phyloP scores from a whole-genome alignment of 208 protist species.

The Leishmania guyanensis region DNA sequence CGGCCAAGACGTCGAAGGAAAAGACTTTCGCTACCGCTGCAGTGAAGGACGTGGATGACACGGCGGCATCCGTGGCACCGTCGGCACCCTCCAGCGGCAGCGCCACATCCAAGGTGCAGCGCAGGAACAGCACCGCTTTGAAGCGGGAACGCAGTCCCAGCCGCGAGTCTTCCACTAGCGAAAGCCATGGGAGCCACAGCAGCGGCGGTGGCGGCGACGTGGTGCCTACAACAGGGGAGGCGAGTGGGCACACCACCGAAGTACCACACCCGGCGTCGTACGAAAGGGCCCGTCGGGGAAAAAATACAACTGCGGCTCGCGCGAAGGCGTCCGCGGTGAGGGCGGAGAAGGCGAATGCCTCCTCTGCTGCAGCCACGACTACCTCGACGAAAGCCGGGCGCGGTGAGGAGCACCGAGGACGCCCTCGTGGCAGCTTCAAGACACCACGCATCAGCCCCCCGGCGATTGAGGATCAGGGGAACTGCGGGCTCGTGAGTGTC shows the following conservation, averaged over 20 bases:
- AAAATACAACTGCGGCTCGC: background rate
- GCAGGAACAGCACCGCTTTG: background rate
- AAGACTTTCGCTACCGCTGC: background rate
- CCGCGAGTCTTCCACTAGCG: background rate
- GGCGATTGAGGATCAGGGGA: background rate
- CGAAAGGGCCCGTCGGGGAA: background rate
- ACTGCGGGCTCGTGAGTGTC: background rate
- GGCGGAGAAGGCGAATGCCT: background rate
- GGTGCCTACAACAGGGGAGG: background rate
- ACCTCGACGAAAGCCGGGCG: conserved; percentile 6
- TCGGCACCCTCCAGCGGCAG: background rate
- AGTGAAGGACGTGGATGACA: background rate
- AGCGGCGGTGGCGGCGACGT: background rate
- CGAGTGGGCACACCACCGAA: background rate
- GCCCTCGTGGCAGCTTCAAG: conserved; percentile 28
- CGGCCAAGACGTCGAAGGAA: background rate
- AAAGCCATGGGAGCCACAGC: conserved; percentile 4
- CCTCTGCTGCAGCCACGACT: background rate
- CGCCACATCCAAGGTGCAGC: background rate
- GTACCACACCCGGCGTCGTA: background rate
- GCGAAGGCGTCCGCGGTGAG: background rate
- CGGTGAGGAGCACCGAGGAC: conserved; percentile 30
- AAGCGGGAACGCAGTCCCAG: conserved; percentile 18
- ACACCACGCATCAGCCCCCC: conserved; percentile 1
- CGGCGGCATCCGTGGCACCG: background rate